Base-by-base conservation (phyloP, 2,329 filamentous ascomycete species). In the Aspergillus viridinutans region DNA sequence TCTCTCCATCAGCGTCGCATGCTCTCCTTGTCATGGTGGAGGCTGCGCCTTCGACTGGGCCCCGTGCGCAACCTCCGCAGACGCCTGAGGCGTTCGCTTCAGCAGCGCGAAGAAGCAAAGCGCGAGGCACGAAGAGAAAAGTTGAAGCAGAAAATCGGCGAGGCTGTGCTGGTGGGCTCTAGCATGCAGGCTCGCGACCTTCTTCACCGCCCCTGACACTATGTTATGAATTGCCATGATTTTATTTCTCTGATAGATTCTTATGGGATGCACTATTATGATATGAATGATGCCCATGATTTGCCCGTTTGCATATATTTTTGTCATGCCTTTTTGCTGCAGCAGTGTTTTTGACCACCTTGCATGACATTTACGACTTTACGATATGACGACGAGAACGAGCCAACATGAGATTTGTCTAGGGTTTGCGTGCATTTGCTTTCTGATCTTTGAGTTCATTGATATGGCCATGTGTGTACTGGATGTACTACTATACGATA, bases 61-160 rank as follows among this genome's bases (percentile, higher is more conserved):
- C 78, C 79, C 9, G 64, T 83, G 4, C 75, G 75, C 28, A 78
- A 78, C 17, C 69, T 85, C 48, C 78, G 78, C 49, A 76, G 78
- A 45, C 77, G 75, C 52, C 59, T 84, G 7, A 69, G 73, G 40
- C 76, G 79, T 47, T 66, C 71, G n/a, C 71, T 73, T 58, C 72
- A 74, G 60, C 67, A 68, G 52, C 74, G 76, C 50, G 75, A 77
- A 51, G 76, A 81, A 57, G 70, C 74, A 54, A 77, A 73, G 59
- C 75, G 77, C 52, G 81, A 85, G 67, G 80, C 77, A 61, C 72
- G 81, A 58, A 74, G 84, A 58, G 76, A 82, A 59, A 77, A 73
- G 57, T 71, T 86, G 52, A 79, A 83, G 60, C 76, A 78, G 55
- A 82, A 78, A 55, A 86, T 87, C 26, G 58, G 63, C 32, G 62